These are phyloP conservation scores for Rhodosporidiobolus odoratus DNA, from an alignment of 768 basidiomycete genomes.

Conservation along the genomic window DNA sequence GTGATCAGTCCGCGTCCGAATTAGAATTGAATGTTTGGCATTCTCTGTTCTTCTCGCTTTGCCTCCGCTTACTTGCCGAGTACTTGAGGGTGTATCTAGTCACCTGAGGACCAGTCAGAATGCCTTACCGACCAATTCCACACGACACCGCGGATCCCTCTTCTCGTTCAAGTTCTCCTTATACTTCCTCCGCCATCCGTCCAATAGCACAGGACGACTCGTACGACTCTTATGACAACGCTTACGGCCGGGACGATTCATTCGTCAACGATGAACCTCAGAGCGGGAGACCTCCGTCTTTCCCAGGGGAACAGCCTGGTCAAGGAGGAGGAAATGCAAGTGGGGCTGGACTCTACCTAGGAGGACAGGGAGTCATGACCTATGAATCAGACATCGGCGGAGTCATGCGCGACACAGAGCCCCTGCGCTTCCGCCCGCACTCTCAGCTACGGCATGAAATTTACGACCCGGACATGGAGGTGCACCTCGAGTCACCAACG, in stretches of 20 bases:
- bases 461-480: neutral
- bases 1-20: too few species aligned
- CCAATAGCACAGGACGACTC: too few species aligned
- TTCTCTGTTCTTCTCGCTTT: too few species aligned
- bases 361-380: neutral
- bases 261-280: neutral
- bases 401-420: neutral
- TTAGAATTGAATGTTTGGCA: too few species aligned
- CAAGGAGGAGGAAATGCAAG: neutral
- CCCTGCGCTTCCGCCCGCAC: neutral
- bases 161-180: neutral
- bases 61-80: too few species aligned
- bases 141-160: too few species aligned
- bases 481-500: neutral
- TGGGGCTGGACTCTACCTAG: neutral
- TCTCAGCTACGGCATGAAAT: neutral
- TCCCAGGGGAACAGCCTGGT: neutral
- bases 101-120: too few species aligned
- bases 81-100: too few species aligned
- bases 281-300: neutral
- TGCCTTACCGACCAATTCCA: too few species aligned
- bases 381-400: neutral
- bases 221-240: neutral
- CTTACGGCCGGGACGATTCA: neutral
- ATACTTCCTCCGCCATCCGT: too few species aligned